These are phyloP conservation scores for Zalaria obscura DNA, from an alignment of 2,329 filamentous ascomycete species.

Conservation along the genomic window DNA sequence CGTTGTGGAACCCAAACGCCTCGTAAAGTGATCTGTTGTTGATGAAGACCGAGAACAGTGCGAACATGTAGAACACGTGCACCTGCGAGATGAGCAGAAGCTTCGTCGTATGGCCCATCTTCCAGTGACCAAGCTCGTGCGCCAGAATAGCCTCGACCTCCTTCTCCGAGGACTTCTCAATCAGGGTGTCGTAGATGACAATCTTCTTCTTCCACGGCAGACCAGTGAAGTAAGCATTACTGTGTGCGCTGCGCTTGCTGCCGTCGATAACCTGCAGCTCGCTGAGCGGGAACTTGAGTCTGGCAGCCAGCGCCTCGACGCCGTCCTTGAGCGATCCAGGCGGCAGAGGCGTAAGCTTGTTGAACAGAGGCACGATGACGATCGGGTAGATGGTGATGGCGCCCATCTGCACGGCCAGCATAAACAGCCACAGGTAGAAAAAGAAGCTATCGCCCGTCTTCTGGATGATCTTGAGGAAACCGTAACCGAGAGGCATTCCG, in stretches of 20 bases:
- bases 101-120: constrained; percentile 83
- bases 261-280: constrained; percentile 93
- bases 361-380: constrained; percentile 88
- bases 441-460: constrained; percentile 91
- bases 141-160: constrained; percentile 92
- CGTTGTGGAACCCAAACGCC: constrained; percentile 73
- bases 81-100: constrained; percentile 69
- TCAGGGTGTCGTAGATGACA: constrained; percentile 94
- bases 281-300: constrained; percentile 78
- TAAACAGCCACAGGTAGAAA: constrained; percentile 94
- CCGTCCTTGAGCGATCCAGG: constrained; percentile 75
- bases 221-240: constrained; percentile 92
- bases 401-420: constrained; percentile 76
- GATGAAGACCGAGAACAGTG: constrained; percentile 93
- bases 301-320: constrained; percentile 70
- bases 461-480: constrained; percentile 86
- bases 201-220: constrained; percentile 99
- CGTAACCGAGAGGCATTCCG: constrained; percentile 76
- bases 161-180: constrained; percentile 83
- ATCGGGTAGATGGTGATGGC: constrained; percentile 95
- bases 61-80: constrained; percentile 94
- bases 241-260: constrained; percentile 75
- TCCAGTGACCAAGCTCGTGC: constrained; percentile 96
- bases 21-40: constrained; percentile 85
- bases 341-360: constrained; percentile 88